phyloP scores from a whole-genome alignment of 768 basidiomycete genomes.

The Sporobolomyces pararoseus region DNA sequence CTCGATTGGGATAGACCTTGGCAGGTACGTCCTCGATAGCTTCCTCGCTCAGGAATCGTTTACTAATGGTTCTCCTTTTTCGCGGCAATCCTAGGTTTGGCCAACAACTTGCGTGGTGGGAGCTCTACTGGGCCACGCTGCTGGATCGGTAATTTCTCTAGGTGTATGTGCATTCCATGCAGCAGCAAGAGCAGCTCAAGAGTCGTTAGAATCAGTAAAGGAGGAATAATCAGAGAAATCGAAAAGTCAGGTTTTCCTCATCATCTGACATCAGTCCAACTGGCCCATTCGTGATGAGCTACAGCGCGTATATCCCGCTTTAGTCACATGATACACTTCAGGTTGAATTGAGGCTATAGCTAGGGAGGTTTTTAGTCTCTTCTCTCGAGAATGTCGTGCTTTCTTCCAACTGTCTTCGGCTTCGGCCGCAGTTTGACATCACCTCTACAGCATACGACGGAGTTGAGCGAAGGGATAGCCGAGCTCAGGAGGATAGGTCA shows the following conservation, averaged over 20 bases:
- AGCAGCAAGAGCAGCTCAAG: constrained; percentile 3
- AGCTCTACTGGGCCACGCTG: constrained; percentile 64
- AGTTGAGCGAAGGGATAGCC: too few relatives aligned
- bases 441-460: too few relatives aligned
- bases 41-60: background rate
- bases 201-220: constrained; percentile 5
- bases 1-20: constrained; percentile 97
- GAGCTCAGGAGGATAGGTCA: too few relatives aligned
- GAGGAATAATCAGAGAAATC: background rate
- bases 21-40: constrained; percentile 64
- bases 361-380: too few relatives aligned
- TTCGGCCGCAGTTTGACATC: too few relatives aligned
- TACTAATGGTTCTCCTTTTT: background rate
- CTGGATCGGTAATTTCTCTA: constrained; percentile 60
- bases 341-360: too few relatives aligned
- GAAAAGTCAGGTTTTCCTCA: background rate
- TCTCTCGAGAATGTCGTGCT: too few relatives aligned
- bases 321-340: too few relatives aligned
- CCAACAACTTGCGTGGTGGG: constrained; percentile 74
- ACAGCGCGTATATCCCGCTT: too few relatives aligned
- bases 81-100: constrained; percentile 64
- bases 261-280: background rate
- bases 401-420: too few relatives aligned
- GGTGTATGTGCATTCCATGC: constrained; percentile 48
- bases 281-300: too few relatives aligned